Evolutionary conservation across 2,329 filamentous ascomycete genomes (phyloP).

Genomic region (Ramularia collo-cygni): DNA sequence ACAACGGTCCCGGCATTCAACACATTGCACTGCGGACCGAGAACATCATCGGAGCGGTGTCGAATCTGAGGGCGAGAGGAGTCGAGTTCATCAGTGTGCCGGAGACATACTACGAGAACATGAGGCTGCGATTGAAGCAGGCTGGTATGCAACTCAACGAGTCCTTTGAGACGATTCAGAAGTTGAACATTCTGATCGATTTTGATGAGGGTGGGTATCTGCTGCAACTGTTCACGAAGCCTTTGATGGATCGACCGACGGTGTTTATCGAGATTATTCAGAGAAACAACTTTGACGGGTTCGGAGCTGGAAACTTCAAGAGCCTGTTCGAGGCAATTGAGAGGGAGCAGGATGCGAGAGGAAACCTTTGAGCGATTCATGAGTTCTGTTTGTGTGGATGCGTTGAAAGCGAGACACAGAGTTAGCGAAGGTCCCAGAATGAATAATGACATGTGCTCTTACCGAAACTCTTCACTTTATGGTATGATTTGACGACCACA

Average conservation of each 20-base stretch:
- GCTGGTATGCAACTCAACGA: constrained; percentile 59
- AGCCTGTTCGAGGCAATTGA: constrained; percentile 93
- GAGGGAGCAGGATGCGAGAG: constrained; percentile 77
- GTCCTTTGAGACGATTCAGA: constrained; percentile 69
- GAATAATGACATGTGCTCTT: no score
- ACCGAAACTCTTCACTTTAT: no score
- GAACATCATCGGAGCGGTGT: constrained; percentile 72
- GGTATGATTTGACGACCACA: no score
- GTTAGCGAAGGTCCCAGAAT: no score
- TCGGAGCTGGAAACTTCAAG: constrained; percentile 94
- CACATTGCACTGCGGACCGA: constrained; percentile 81
- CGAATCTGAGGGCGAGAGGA: constrained; percentile 73
- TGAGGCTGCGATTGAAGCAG: constrained; percentile 65
- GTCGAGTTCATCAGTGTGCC: constrained; percentile 92
- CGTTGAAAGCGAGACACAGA: neutral
- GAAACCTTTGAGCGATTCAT: constrained; percentile 54
- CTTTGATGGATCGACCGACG: constrained; percentile 87
- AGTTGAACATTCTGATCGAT: constrained; percentile 83
- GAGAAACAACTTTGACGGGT: constrained; percentile 81
- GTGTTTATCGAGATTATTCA: constrained; percentile 97
- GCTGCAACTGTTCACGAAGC: constrained; percentile 57
- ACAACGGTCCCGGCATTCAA: constrained; percentile 82
- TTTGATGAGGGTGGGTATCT: constrained; percentile 91
- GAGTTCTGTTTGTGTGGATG: constrained; percentile 3
- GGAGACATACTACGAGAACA: constrained; percentile 72